phyloP scores from a whole-genome alignment of 2,329 filamentous ascomycete species.

The Trichoderma hamatum region DNA sequence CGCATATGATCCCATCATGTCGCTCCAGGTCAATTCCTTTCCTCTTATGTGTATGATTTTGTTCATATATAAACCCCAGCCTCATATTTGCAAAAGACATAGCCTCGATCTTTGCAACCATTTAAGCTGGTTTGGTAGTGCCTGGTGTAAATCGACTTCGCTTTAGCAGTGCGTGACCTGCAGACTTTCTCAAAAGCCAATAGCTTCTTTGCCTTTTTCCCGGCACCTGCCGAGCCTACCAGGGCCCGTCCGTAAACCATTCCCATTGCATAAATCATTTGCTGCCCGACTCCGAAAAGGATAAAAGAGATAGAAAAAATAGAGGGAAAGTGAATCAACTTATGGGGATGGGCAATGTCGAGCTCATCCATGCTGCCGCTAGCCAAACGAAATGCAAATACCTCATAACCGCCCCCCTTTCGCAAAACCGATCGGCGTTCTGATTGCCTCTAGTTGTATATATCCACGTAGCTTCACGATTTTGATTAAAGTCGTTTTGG shows the following conservation, averaged over 20 bases:
- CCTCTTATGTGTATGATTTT: neutral
- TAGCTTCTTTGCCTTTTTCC: neutral
- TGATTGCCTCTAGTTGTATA: neutral
- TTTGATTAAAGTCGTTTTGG: neutral
- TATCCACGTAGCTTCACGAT: neutral
- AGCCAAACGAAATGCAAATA: neutral
- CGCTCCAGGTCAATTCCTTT: slow-evolving; percentile 9
- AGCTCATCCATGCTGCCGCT: neutral
- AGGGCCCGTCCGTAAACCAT: slow-evolving; percentile 9
- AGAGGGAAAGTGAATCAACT: neutral
- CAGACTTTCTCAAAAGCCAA: slow-evolving; percentile 2
- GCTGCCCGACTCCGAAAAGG: slow-evolving; percentile 10
- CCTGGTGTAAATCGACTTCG: neutral
- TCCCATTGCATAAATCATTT: slow-evolving; percentile 16
- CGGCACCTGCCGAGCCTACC: slow-evolving; percentile 4
- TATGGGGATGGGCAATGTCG: neutral
- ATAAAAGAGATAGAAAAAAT: neutral
- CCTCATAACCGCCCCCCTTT: neutral
- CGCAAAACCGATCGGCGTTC: neutral
- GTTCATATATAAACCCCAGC: neutral
- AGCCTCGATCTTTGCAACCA: neutral
- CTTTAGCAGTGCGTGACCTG: neutral
- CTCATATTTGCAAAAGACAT: neutral
- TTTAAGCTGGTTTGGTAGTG: neutral
- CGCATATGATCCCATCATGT: slow-evolving; percentile 7